Evolutionary conservation across 2,329 filamentous ascomycete species (phyloP).

Genomic region (Fusarium sambucinum): DNA sequence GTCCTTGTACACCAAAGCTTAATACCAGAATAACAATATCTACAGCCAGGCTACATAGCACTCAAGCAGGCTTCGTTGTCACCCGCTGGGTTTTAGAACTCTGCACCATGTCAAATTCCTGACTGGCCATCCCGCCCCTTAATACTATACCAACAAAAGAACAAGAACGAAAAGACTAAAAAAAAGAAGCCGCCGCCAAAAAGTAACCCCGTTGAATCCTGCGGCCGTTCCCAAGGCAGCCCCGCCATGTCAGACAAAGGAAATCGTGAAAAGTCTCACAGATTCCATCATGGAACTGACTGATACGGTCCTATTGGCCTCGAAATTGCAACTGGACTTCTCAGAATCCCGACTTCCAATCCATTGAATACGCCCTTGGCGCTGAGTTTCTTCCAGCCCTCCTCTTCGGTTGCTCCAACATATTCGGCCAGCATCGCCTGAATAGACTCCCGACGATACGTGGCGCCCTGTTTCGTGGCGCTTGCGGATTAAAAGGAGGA

Average conservation of each 20-base stretch:
- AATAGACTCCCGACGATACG: not conserved
- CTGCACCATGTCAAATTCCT: conserved; percentile 12
- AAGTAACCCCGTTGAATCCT: conserved; percentile 18
- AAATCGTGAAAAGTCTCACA: conserved; percentile 30
- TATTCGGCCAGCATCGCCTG: conserved; percentile 9
- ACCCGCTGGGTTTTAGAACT: conserved; percentile 5
- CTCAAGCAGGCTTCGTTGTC: conserved; percentile 14
- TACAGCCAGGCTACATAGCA: conserved; percentile 42
- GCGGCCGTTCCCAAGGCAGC: conserved; percentile 17
- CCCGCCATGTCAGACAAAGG: conserved; percentile 23
- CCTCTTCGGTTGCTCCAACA: conserved; percentile 17
- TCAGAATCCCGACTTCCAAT: conserved; percentile 16
- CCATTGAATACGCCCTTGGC: conserved; percentile 13
- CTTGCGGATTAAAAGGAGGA: conserved; percentile 17
- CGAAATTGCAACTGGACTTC: conserved; percentile 1
- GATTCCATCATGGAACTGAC: conserved; percentile 35
- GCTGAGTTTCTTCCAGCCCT: conserved; percentile 19
- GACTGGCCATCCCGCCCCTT: conserved; percentile 1
- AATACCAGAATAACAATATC: conserved; percentile 43
- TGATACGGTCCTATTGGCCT: conserved; percentile 10
- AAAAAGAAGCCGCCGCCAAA: conserved; percentile 14
- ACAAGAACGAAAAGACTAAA: conserved; percentile 10
- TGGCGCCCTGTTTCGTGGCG: conserved; percentile 25
- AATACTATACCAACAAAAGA: conserved; percentile 22
- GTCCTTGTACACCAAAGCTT: conserved; percentile 45